Percentiles rank a stretch among this genome's conserved stretches.
Evolutionary conservation across 1,284 basidiomycete genomes (phyloP).

Genomic region (Golubevia sp.): DNA sequence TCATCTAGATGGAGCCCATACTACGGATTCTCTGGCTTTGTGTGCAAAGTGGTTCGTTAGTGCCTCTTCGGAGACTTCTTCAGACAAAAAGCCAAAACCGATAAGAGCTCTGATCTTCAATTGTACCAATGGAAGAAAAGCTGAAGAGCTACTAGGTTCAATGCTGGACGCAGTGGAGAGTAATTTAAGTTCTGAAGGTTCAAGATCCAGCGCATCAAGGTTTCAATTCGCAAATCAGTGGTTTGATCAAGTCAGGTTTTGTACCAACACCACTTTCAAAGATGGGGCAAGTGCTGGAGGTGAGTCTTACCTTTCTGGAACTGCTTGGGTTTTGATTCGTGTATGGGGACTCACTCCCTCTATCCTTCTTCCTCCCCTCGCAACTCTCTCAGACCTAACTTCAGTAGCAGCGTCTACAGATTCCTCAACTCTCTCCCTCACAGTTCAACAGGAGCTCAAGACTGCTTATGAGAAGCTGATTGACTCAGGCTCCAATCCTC

Average conservation of each 20-base stretch:
- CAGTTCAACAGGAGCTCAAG: constrained; percentile 76
- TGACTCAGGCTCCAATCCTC: constrained; percentile 69
- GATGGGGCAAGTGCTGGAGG: constrained; percentile 88
- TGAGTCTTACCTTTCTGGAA: no score
- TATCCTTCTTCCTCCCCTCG: constrained; percentile 14
- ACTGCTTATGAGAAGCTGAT: constrained; percentile 62
- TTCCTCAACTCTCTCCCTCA: constrained; percentile 64
- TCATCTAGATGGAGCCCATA: constrained; percentile 96
- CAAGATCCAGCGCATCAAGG: neutral
- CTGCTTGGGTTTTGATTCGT: no score
- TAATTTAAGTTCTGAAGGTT: constrained; percentile 4
- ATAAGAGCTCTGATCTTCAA: constrained; percentile 85
- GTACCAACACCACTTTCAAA: constrained; percentile 91
- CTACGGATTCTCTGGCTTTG: constrained; percentile 82
- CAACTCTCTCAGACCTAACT: constrained; percentile 70
- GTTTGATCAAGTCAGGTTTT: constrained; percentile 84
- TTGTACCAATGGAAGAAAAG: constrained; percentile 88
- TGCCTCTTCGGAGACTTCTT: constrained; percentile 2
- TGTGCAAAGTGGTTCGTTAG: constrained; percentile 79
- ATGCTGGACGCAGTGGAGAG: constrained; percentile 64
- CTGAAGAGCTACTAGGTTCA: constrained; percentile 71
- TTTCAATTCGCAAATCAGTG: neutral
- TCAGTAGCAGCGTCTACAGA: constrained; percentile 62
- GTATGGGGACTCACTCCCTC: constrained; percentile 3
- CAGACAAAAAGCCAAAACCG: constrained; percentile 23